phyloP scores from a whole-genome alignment of 2,329 filamentous ascomycete genomes.

The Beauveria caledonica region DNA sequence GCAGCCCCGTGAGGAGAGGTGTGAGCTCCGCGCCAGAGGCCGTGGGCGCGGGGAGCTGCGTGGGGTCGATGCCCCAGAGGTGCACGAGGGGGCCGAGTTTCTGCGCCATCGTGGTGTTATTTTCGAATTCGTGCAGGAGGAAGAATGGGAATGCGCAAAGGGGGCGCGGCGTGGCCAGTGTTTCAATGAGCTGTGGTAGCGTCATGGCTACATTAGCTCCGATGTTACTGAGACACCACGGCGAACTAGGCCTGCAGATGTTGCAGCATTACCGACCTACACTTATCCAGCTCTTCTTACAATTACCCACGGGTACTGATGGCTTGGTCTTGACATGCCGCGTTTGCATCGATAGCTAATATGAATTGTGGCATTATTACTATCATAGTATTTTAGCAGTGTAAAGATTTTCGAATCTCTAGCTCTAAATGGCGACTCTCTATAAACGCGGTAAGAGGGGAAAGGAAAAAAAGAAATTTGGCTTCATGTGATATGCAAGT shows the following conservation, averaged over 20 bases:
- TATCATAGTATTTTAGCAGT: neutral
- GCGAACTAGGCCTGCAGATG: neutral
- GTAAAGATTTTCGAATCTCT: neutral
- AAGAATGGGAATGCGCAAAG: neutral
- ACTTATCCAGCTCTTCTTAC: neutral
- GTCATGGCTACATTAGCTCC: neutral
- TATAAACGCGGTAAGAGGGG: neutral
- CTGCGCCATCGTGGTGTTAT: neutral
- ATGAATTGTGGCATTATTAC: neutral
- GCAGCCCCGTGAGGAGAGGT: conserved; percentile 42
- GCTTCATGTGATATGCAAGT: neutral
- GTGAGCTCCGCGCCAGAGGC: conserved; percentile 35
- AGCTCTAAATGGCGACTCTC: neutral
- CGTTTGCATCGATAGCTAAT: neutral
- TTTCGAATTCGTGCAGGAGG: neutral
- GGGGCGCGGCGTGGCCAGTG: neutral
- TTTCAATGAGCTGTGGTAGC: neutral
- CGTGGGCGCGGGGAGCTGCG: conserved; percentile 36
- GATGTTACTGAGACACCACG: neutral
- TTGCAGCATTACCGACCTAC: neutral
- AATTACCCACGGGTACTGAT: neutral
- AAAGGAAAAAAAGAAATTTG: neutral
- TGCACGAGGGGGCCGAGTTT: conserved; percentile 41
- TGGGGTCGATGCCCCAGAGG: conserved; percentile 42
- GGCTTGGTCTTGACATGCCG: neutral